phyloP scores from a whole-genome alignment of 495 filamentous ascomycete species.

The Hypoxylon subgilvum region DNA sequence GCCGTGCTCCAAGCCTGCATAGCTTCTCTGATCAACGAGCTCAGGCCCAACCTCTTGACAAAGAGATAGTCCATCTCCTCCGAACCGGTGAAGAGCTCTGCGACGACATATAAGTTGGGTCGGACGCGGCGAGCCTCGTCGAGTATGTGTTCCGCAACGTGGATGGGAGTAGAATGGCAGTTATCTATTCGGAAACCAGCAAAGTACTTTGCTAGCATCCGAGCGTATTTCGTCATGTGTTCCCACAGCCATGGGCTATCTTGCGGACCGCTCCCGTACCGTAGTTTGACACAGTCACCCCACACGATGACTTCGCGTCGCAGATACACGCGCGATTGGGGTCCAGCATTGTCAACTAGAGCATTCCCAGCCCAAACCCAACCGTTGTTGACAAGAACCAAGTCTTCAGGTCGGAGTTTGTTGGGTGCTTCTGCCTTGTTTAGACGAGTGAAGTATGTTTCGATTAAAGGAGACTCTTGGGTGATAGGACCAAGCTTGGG shows the following conservation, averaged over 20 bases:
- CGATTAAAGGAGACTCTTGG: constrained; percentile 79
- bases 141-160: constrained; percentile 90
- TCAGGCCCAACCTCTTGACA: constrained; percentile 87
- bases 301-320: constrained; percentile 95
- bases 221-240: constrained; percentile 90
- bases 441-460: constrained; percentile 93
- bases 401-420: constrained; percentile 74
- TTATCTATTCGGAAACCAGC: constrained; percentile 97
- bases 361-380: constrained; percentile 99
- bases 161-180: constrained; percentile 93
- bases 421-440: constrained; percentile 78
- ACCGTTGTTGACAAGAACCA: constrained; percentile 93
- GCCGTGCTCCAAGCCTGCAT: constrained; percentile 98
- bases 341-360: constrained; percentile 90
- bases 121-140: constrained; percentile 89
- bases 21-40: constrained; percentile 89
- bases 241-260: constrained; percentile 96
- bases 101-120: constrained; percentile 88
- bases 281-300: constrained; percentile 97
- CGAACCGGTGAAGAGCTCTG: constrained; percentile 94
- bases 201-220: constrained; percentile 94
- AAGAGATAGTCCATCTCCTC: constrained; percentile 97
- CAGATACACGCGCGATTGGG: constrained; percentile 85
- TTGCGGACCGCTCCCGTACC: constrained; percentile 79
- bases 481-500: constrained; percentile 85